Conservation (phyloP, 257 asterid genomes). For the Solanum medicagineum region DNA sequence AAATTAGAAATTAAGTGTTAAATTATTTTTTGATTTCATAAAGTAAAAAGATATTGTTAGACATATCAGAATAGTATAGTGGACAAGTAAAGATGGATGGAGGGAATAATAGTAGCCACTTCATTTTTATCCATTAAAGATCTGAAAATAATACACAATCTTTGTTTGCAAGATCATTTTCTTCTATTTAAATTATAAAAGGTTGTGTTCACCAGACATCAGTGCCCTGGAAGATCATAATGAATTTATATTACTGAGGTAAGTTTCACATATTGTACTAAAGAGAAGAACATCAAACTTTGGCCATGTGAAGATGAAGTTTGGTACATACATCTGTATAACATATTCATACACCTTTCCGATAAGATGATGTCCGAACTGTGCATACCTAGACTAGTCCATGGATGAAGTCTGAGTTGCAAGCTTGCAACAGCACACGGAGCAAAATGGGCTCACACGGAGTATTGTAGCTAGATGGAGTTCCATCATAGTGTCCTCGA, state of each 20-base stretch:
- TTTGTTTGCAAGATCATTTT: too few relatives aligned
- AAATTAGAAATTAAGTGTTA: too few relatives aligned
- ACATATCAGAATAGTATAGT: too few relatives aligned
- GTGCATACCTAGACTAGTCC: not conserved
- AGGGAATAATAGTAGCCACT: too few relatives aligned
- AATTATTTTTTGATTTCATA: too few relatives aligned
- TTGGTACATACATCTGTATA: not conserved
- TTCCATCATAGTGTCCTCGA: not conserved
- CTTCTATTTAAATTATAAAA: too few relatives aligned
- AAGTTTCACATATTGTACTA: not conserved
- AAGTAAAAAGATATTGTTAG: too few relatives aligned
- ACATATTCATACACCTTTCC: not conserved
- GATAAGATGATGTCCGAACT: not conserved
- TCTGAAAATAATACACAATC: too few relatives aligned
- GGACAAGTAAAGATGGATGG: too few relatives aligned
- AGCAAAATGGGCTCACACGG: not conserved
- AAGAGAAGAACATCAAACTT: not conserved
- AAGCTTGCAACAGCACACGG: not conserved
- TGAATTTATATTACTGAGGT: not conserved
- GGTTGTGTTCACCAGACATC: not conserved
- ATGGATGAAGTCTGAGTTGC: not conserved
- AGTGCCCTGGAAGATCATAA: not conserved
- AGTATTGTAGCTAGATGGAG: not conserved
- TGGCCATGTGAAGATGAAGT: not conserved
- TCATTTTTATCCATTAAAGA: too few relatives aligned